Conservation (phyloP, 768 basidiomycete genomes). For the Russula olivacea region DNA sequence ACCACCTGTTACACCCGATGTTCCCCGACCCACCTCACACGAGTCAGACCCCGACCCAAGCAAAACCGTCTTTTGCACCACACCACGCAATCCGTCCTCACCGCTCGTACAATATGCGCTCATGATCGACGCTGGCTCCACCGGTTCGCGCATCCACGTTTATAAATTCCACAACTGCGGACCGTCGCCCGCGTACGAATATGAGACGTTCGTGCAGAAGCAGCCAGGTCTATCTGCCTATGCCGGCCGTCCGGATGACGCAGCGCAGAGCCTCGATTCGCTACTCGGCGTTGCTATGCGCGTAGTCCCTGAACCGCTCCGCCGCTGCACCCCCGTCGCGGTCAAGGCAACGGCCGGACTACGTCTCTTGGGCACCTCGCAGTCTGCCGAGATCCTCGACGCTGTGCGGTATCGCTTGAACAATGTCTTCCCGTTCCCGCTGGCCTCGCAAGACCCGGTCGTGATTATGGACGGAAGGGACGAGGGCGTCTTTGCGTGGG, state of each 20-base stretch:
- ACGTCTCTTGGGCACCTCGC: constrained; percentile 54
- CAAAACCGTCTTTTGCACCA: constrained; percentile 66
- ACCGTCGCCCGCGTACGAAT: constrained; percentile 72
- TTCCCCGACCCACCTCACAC: constrained; percentile 46
- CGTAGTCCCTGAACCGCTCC: constrained; percentile 64
- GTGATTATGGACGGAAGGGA: constrained; percentile 93
- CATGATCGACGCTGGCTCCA: constrained; percentile 98
- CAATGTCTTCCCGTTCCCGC: constrained; percentile 59
- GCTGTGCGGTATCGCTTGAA: constrained; percentile 62
- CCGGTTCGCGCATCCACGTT: constrained; percentile 93
- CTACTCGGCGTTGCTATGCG: constrained; percentile 75
- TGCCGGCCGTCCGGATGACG: constrained; percentile 51
- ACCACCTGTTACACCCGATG: background rate
- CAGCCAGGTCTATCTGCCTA: constrained; percentile 75
- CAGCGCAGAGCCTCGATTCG: constrained; percentile 72
- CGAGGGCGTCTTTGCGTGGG: constrained; percentile 98
- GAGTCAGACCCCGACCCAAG: constrained; percentile 70
- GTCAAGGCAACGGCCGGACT: constrained; percentile 93
- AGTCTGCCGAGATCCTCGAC: constrained; percentile 65
- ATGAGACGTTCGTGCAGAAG: constrained; percentile 84
- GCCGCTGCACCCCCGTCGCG: constrained; percentile 75
- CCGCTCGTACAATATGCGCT: constrained; percentile 85
- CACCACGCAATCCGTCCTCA: constrained; percentile 42
- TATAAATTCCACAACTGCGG: constrained; percentile 97
- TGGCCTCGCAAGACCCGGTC: constrained; percentile 59